Base-by-base conservation (phyloP, 2,329 filamentous ascomycete genomes). In the Cladobotryum mycophilum region DNA sequence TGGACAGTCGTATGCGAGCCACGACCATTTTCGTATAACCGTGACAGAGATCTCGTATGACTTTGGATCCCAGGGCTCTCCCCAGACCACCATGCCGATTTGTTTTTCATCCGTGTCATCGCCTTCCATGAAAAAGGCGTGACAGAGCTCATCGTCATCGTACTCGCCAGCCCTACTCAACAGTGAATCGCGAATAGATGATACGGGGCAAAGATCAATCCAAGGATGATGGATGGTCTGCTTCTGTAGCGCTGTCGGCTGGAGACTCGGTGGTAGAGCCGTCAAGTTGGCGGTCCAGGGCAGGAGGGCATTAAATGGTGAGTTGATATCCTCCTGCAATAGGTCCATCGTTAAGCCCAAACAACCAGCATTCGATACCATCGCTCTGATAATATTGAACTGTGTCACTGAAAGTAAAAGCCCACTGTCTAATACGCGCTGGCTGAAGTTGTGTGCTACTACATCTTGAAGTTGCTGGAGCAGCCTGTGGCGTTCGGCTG, bases 21-120 rank as follows among this genome's bases (percentile, higher is more conserved):
- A 64, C 3, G 54, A 61, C 71, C 72, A 79, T 52, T 75, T 76
- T 22, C 60, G 59, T 8, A 71, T 52, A 54, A 79, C 76, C 0
- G 51, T 47, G 13, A 67, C 64, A 0, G 68, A 75, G 0, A 73
- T 60, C 54, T 79, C 76, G 75, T 76, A 79, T 13, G 66, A 70
- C 0, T 53, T 49, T 2, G 65, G 51, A 48, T 76, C 66, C 66
- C 67, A 74, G 0, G 75, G 65, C 13, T 75, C 70, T 2, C 73
- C 72, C 76, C 75, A 78, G 1, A 77, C 69, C 13, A 77, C 61
- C 3, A 78, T 41, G 3, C 54, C 54, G 4, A 52, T 49, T 37
- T 49, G 50, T 14, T 48, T 41, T 5, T 54, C 49, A 15, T 42
- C 49, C 11, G 22, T 34, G 11, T 30, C 25, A 45, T 15, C 25